These are phyloP conservation scores for Chenopodium album DNA, from an alignment of 148 eudicot species.

Conservation along the genomic window DNA sequence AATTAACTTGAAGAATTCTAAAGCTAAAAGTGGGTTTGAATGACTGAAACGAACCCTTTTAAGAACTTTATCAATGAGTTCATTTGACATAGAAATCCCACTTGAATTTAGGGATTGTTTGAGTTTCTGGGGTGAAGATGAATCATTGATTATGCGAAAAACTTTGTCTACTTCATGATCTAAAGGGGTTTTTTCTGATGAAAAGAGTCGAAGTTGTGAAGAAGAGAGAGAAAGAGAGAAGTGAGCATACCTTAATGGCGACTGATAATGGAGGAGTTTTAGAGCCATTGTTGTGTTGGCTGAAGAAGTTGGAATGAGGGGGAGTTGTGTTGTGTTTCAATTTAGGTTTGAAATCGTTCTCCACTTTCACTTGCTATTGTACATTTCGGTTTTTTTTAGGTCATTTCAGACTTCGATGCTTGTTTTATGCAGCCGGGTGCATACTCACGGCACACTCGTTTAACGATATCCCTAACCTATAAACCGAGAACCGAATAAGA, in stretches of 20 bases:
- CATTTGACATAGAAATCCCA: conserved; percentile 47
- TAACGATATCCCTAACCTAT: too few relatives aligned
- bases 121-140: conserved; percentile 39
- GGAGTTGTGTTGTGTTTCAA: not conserved
- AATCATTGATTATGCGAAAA: conserved; percentile 40
- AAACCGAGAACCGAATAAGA: too few relatives aligned
- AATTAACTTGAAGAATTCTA: conserved; percentile 54
- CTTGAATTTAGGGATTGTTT: conserved; percentile 44
- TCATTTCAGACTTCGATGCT: too few relatives aligned
- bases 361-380: too few relatives aligned
- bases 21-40: conserved; percentile 57
- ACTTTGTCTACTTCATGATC: conserved; percentile 43
- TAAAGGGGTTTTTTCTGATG: conserved; percentile 18
- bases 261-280: conserved; percentile 16
- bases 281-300: not conserved
- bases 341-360: not conserved
- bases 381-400: too few relatives aligned
- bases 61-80: conserved; percentile 59
- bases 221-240: conserved; percentile 18
- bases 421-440: too few relatives aligned
- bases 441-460: too few relatives aligned
- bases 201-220: conserved; percentile 9
- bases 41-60: conserved; percentile 82
- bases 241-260: conserved; percentile 1
- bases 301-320: not conserved